Evolutionary conservation across 768 basidiomycete genomes (phyloP).

Genomic region (Favolaschia claudopus): DNA sequence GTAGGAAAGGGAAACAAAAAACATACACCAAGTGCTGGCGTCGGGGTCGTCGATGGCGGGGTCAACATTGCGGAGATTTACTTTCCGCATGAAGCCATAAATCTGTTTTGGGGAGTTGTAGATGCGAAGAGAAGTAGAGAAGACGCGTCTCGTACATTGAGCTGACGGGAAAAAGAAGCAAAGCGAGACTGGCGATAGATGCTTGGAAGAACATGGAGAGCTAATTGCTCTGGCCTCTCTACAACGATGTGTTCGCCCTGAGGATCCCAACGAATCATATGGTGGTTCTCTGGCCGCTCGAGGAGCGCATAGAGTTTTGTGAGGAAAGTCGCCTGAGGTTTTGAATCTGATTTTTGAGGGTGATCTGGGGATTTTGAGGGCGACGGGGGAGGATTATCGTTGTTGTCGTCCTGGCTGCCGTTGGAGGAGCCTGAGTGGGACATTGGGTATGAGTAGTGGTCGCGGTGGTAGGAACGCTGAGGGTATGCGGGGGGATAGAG

Average conservation of each 20-base stretch:
- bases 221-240: slow-evolving; percentile 91
- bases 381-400: slow-evolving; percentile 57
- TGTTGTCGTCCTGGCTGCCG: slow-evolving; percentile 53
- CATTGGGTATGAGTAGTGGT: slow-evolving; percentile 40
- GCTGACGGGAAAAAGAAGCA: slow-evolving; percentile 96
- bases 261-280: slow-evolving; percentile 97
- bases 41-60: slow-evolving; percentile 95
- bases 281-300: slow-evolving; percentile 91
- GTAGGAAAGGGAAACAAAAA: neutral
- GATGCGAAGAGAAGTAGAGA: slow-evolving; percentile 31
- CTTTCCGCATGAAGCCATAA: slow-evolving; percentile 98
- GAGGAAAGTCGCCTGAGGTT: slow-evolving; percentile 94
- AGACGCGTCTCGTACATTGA: slow-evolving; percentile 75
- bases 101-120: slow-evolving; percentile 65
- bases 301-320: slow-evolving; percentile 97
- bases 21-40: slow-evolving; percentile 96
- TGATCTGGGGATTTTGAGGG: slow-evolving; percentile 48
- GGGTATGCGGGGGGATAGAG: slow-evolving; percentile 51
- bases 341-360: slow-evolving; percentile 73
- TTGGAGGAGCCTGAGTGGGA: slow-evolving; percentile 50
- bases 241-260: slow-evolving; percentile 96
- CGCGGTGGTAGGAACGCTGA: slow-evolving; percentile 31
- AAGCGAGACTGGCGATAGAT: slow-evolving; percentile 97
- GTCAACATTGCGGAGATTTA: slow-evolving; percentile 94
- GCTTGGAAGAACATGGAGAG: slow-evolving; percentile 90